phyloP scores from a whole-genome alignment of 2,329 filamentous ascomycete genomes.

The Beauveria medogensis region DNA sequence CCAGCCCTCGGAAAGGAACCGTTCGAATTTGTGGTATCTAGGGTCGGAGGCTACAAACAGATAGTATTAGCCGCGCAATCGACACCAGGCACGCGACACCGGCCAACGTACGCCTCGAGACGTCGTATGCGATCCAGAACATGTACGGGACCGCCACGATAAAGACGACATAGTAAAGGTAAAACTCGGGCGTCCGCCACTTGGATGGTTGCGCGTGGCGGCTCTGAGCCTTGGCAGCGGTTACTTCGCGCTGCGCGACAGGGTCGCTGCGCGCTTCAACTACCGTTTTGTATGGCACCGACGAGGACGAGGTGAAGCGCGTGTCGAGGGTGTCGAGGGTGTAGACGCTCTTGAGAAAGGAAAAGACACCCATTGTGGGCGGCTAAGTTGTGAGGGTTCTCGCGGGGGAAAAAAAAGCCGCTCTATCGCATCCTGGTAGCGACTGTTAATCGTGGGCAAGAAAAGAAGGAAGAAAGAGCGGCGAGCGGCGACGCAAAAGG shows the following conservation, averaged over 20 bases:
- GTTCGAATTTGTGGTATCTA: constrained; percentile 66
- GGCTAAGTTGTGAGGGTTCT: no score
- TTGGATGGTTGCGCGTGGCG: constrained; percentile 50
- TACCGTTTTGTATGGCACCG: constrained; percentile 54
- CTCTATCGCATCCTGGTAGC: constrained; percentile 1
- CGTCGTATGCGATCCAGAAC: constrained; percentile 82
- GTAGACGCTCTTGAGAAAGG: constrained; percentile 48
- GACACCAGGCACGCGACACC: neutral
- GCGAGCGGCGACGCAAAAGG: neutral
- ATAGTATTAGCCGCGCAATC: neutral
- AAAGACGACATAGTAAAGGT: constrained; percentile 68
- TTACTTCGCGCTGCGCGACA: constrained; percentile 23
- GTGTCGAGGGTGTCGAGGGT: constrained; percentile 55
- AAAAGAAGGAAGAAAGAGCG: neutral
- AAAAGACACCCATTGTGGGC: constrained; percentile 31
- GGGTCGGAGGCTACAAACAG: constrained; percentile 61
- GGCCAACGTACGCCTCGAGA: constrained; percentile 62
- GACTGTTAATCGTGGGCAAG: neutral
- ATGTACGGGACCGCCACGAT: constrained; percentile 65
- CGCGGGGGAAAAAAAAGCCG: no score
- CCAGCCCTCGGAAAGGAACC: constrained; percentile 73
- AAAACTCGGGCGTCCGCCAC: constrained; percentile 86
- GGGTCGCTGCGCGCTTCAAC: constrained; percentile 42
- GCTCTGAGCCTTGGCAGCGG: constrained; percentile 29
- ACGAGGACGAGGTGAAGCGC: constrained; percentile 60